Base-by-base conservation (phyloP, 2,329 filamentous ascomycete genomes). In the Amylocarpus encephaloides region DNA sequence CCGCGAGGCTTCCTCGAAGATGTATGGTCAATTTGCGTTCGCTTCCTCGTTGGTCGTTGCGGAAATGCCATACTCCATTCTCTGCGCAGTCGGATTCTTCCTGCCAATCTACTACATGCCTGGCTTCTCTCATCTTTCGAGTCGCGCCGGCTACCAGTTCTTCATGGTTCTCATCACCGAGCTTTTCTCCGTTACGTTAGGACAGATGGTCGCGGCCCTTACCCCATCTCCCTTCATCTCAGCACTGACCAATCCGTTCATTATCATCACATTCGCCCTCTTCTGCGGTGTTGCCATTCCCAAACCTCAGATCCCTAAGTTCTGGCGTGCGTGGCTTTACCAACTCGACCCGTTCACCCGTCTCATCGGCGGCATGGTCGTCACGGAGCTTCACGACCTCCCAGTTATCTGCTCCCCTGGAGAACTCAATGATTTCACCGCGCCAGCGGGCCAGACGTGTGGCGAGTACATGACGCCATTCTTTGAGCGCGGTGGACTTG, bases 231-330 rank as follows among this genome's bases (percentile, higher is more conserved):
- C 86, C 1, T 89, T 89, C 68, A 87, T 94, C 60, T 83, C 86
- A 0, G 82, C 85, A 12, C 81, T 92, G 58, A 77, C 88, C 57
- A 90, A 94, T 60, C 89, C 90, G 0, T 87, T 91, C 65, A 72
- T 93, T 65, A 83, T 90, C 67, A 87, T 93, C 66, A 82, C 85
- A 51, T 92, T 94, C 63, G 78, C 85, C 1, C 77, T 94, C 19
- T 94, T 95, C 79, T 94, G 88, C 62, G 89, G 89, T 67, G 89
- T 95, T 54, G 86, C 87, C 0, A 87, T 94, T 45, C 85, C 89
- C 0, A 79, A 83, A 38, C 79, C 83, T 0, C 82, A 87, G 67
- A 94, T 94, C 70, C 85, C 87, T 1, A 72, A 70, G 1, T 90
- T 90, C 70, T 93, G 86, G 86, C 78, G 83, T 32, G 74, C 78